Base-by-base conservation (phyloP, 1,284 basidiomycete species). In the Rhodotorula sp. region DNA sequence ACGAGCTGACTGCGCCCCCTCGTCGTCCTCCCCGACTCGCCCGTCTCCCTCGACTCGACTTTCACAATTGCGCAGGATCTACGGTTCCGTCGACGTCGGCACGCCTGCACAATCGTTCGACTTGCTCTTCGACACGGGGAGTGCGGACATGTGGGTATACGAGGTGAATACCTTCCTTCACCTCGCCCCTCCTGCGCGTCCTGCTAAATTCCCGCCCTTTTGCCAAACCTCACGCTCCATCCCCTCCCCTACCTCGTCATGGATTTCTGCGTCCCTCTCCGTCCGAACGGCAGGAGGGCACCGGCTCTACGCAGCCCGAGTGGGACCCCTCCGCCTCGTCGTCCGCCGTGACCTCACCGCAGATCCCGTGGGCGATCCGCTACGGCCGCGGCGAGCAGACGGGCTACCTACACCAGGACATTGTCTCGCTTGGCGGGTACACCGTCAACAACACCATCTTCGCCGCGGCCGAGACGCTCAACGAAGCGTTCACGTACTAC, bases 61-160 rank as follows among this genome's bases (percentile, higher is more conserved):
- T n/a, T n/a, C n/a, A n/a, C n/a, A n/a, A n/a, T n/a, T n/a, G 1
- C 12, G 12, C 59, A 67, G 66, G 66, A 48, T 67, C 44, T 75
- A 67, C 36, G 75, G 73, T 27, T 15, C 32, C 6, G 39, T 70
- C 29, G 29, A 41, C 0, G 70, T 76, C 34, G 72, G 75, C 34
- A 66, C 73, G 0, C 72, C 73, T 2, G 22, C 32, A 1, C 73
- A 72, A 10, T 27, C 53, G 5, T 76, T 76, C 64, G 21, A 68
- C 15, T 29, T 70, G 1, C 63, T 67, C 22, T 69, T 72, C 39
- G 75, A 76, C 50, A 72, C 75, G 8, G 75, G 75, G 4, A 53
- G 44, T 8, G 66, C 60, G 9, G 75, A 74, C 34, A 37, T 73
- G 13, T 75, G 73, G 73, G 60, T 76, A 17, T 67, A 67, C 29